Evolutionary conservation across 1,139 yeast species (phyloP), one percentile per base, ranked within the genome.

Genomic region (Kodamaea arcana): DNA sequence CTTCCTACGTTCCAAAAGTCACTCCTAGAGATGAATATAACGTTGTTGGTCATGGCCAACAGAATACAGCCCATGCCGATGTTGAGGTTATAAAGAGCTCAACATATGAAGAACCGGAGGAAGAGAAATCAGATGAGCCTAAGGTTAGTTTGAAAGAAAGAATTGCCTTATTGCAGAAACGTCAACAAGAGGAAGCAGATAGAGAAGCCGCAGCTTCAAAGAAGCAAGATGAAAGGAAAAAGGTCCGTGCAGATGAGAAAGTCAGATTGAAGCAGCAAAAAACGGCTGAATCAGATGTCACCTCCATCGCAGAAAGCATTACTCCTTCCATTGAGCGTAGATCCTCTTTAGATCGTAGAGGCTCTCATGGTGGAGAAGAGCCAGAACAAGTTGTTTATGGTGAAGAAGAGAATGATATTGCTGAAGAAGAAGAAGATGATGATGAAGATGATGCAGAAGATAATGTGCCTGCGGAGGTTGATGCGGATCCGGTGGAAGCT

Each of bases 71-170:
- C 5, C 51, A 51, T 4, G 36, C 35, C 4, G 50, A 47, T 22
- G 44, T 47, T 7, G 63, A 62, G 15, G 47, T 62, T 4, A 63
- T 58, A 15, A 54, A 46, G 37, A 48, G 51, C 24, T 42, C 48
- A 13, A 43, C 47, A 12, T 44, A 43, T 13, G 52, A 49, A 25
- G 51, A 44, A 10, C 44, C 37, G 3, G 53, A 41, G 18, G 45
- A 48, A 11, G 45, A 68, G 40, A 79, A 75, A 37, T 70, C 65
- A 5, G 77, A 67, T 18, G 75, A 65, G 17, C 95, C 96, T 10
- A 81, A 83, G 47, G 62, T 88, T 64, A 82, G 94, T 38, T 68
- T 92, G 51, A 84, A 84, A 53, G 97, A 92, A 46, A 74, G 97
- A 45, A 87, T 92, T 53, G 86, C 86, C 9, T 54, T 86, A 51